Conservation (phyloP, 331 rosid species). For the Spiraea crenata region DNA sequence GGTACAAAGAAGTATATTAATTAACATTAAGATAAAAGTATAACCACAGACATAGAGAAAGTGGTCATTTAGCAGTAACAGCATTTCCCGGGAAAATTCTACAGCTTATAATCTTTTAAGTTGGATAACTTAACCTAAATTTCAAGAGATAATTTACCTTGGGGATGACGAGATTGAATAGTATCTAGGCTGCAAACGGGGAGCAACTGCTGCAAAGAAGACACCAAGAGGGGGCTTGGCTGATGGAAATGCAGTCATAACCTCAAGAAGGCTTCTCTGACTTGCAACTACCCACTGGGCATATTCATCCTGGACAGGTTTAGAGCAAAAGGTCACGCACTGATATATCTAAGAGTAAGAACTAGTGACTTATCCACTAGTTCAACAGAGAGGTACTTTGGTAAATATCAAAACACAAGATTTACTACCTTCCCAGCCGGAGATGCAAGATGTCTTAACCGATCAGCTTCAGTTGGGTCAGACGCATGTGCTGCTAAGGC, state of each 20-base stretch:
- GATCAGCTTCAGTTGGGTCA: slow-evolving; percentile 82
- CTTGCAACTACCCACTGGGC: slow-evolving; percentile 74
- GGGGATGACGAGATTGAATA: slow-evolving; percentile 98
- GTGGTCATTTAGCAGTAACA: not conserved
- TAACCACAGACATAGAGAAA: not conserved
- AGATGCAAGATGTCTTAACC: slow-evolving; percentile 89
- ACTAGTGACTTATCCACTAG: not conserved
- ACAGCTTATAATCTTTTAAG: not conserved
- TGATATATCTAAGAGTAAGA: not conserved
- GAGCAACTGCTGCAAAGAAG: slow-evolving; percentile 91
- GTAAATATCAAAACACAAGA: slow-evolving; percentile 12
- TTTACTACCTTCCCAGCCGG: slow-evolving; percentile 88
- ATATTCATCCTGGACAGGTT: slow-evolving; percentile 78
- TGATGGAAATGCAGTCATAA: slow-evolving; percentile 86
- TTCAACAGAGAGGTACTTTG: not conserved
- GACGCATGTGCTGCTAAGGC: slow-evolving; percentile 95
- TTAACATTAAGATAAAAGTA: not conserved
- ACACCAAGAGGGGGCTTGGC: slow-evolving; percentile 94
- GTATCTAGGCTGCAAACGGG: slow-evolving; percentile 92
- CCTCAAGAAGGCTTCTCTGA: slow-evolving; percentile 97
- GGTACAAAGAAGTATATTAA: not conserved
- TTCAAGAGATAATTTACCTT: slow-evolving; percentile 34
- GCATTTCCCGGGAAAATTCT: not conserved
- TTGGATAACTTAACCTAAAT: no score
- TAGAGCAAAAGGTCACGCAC: slow-evolving; percentile 20